Evolutionary conservation across 2,329 filamentous ascomycete genomes (phyloP).

Genomic region (Penicillium crustosum): DNA sequence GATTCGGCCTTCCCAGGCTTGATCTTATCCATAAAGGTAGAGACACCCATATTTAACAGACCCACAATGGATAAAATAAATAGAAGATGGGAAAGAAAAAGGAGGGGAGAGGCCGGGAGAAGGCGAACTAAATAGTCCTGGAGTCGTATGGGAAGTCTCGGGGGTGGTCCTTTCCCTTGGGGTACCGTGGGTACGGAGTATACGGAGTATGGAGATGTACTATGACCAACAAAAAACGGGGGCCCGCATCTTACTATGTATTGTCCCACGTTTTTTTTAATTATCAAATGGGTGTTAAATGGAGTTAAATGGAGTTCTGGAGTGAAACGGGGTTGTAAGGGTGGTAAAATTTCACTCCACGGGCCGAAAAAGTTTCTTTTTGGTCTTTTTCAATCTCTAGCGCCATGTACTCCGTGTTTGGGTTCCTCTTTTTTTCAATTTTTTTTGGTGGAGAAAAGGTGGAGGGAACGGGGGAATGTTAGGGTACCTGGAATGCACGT

Average conservation of each 20-base stretch:
- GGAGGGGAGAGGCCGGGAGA: conserved; percentile 12
- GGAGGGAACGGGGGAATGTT: conserved; percentile 19
- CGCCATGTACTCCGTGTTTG: conserved; percentile 25
- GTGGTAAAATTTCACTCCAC: conserved; percentile 27
- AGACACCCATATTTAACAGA: conserved; percentile 31
- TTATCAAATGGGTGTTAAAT: conserved; percentile 10
- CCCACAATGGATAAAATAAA: conserved; percentile 5
- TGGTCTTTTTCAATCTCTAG: not conserved
- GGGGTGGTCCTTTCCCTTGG: conserved; percentile 17
- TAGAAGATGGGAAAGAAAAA: conserved; percentile 1
- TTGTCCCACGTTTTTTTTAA: conserved; percentile 25
- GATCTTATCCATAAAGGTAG: conserved; percentile 30
- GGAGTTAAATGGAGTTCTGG: conserved; percentile 7
- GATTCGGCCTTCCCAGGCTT: conserved; percentile 31
- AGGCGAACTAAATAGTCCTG: conserved; percentile 28
- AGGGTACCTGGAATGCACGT: conserved; percentile 18
- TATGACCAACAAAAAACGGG: conserved; percentile 24
- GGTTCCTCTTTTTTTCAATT: conserved; percentile 9
- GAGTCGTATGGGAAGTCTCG: not conserved
- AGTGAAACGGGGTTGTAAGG: conserved; percentile 15
- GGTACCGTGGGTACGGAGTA: conserved; percentile 17
- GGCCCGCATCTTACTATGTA: conserved; percentile 31
- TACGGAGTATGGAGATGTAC: not conserved
- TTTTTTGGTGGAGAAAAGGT: conserved; percentile 27
- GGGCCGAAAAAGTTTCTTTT: conserved; percentile 9